Evolutionary conservation across 2,329 filamentous ascomycete species (phyloP), one percentile per base, ranked within the genome.

Genomic region (Xylariaceae sp.): DNA sequence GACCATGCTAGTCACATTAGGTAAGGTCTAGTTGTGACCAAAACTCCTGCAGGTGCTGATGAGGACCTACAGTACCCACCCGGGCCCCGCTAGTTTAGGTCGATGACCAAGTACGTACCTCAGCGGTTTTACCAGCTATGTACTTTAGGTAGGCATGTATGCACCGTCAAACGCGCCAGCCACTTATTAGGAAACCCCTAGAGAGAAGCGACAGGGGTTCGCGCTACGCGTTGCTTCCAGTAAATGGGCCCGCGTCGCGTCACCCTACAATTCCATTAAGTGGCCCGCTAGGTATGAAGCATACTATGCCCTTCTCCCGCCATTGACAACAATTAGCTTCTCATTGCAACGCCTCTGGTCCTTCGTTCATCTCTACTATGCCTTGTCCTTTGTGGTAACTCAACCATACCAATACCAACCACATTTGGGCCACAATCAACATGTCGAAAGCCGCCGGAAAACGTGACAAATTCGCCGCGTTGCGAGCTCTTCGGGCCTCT

Each of bases 401-500:
- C 34, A 28, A 39, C 15, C 31, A 17, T 41, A 11, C 39, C 37
- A 16, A 19, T 33, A 41, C 34, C 38, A 29, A 4, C 29, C n/a
- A 13, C 13, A 9, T 32, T 32, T n/a, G 6, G 13, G 17, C 31
- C 26, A n/a, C 6, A 28, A 9, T 37, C 50, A 63, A 48, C 52
- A 73, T 71, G 68, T 64, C 71, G 22, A 71, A 64, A 45, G 64
- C 61, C 24, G 49, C 50, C 31, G 63, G 53, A 53, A 68, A 59
- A 52, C 66, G 74, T 53, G 68, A 71, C 51, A 79, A 72, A 68
- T 74, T 83, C 57, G 89, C 87, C 39, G 87, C 95, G 74, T 79
- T 97, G 51, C 80, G 80, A 57, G 89, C 87, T 61, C 79, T 95
- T 52, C 85, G 89, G 59, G 81, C 87, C 56, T 81, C 89, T 40